Conservation (phyloP, 352 stramenopile species). For the Phytophthora citricola region DNA sequence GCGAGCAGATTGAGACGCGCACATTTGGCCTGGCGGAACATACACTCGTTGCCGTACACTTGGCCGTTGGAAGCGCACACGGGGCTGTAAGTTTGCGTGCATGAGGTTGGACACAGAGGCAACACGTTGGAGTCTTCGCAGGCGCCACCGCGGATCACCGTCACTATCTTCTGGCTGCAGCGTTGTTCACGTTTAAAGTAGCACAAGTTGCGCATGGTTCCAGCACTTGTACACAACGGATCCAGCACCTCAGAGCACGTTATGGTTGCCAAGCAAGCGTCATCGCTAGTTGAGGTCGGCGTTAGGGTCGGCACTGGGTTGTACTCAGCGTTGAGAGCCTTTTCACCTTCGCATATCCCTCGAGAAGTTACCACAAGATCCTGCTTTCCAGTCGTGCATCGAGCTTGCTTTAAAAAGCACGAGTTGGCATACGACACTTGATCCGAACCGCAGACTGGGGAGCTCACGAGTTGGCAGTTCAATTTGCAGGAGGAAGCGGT, state of each 20-base stretch:
- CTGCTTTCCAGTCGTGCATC: constrained; percentile 31
- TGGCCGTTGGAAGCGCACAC: constrained; percentile 61
- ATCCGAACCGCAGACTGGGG: constrained; percentile 58
- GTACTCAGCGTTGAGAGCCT: constrained; percentile 37
- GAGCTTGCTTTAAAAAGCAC: constrained; percentile 61
- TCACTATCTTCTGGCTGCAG: constrained; percentile 31
- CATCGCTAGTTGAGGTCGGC: background rate
- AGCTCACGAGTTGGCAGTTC: constrained; percentile 44
- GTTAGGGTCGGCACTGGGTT: constrained; percentile 22
- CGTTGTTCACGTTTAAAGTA: constrained; percentile 37
- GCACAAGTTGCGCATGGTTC: constrained; percentile 60
- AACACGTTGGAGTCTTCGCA: constrained; percentile 37
- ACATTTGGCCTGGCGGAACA: constrained; percentile 60
- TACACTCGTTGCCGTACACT: constrained; percentile 63
- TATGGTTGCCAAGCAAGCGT: constrained; percentile 24
- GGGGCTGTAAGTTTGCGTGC: constrained; percentile 44
- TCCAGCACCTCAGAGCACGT: constrained; percentile 49
- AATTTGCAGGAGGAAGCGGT: constrained; percentile 28
- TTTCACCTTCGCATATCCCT: constrained; percentile 41
- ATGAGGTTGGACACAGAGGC: constrained; percentile 42
- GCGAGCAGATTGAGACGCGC: constrained; percentile 27
- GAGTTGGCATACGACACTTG: constrained; percentile 54
- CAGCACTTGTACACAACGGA: constrained; percentile 56
- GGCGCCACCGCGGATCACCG: constrained; percentile 31
- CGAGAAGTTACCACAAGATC: constrained; percentile 25